Evolutionary conservation across 495 filamentous ascomycete genomes (phyloP), one percentile per base, ranked within the genome.

Genomic region (Aspergillus homomorphus): DNA sequence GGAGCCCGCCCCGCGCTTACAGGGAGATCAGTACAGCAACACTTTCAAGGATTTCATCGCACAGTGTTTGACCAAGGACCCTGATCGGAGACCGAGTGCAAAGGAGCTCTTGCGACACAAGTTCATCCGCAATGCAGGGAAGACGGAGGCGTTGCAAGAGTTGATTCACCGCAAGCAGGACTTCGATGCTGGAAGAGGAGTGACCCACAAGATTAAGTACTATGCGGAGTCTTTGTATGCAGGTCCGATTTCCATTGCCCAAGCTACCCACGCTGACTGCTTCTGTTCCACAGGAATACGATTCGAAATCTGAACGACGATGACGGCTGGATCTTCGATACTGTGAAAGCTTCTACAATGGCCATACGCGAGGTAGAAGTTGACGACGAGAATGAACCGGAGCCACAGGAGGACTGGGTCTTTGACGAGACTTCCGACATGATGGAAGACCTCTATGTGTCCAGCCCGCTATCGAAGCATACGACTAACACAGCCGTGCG

Each of bases 261-360:
- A 12, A 14, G 14, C 3, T 3, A n/a, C 26, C n/a, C 4, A 6
- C 6, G 41, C 66, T 69, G 50, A 73, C 64, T 19, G n/a, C 42
- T 51, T 33, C 44, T 21, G 10, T 42, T 23, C 51, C 26, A 15
- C 56, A 80, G 76, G 50, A 86, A 88, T 62, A 87, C 85, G n/a
- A 66, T 85, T 80, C 52, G 80, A 79, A 66, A 64, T 1, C 62
- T 67, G n/a, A 78, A 83, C 19, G 87, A 92, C 19, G 79, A 87
- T 18, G 92, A 96, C 63, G 90, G 90, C 53, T 99, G 94, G 94
- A 87, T 97, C n/a, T 99, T 99, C 66, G 94, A 97, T 65, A 99
- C 94, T 0, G 84, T 99, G 63, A 93, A 89, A 68, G 87, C 84
- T 22, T 71, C 80, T 18, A 76, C 74, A 2, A 77, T 82, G 66